Conservation (phyloP, 169 alveolate species). For the Plasmodium vivax region DNA sequence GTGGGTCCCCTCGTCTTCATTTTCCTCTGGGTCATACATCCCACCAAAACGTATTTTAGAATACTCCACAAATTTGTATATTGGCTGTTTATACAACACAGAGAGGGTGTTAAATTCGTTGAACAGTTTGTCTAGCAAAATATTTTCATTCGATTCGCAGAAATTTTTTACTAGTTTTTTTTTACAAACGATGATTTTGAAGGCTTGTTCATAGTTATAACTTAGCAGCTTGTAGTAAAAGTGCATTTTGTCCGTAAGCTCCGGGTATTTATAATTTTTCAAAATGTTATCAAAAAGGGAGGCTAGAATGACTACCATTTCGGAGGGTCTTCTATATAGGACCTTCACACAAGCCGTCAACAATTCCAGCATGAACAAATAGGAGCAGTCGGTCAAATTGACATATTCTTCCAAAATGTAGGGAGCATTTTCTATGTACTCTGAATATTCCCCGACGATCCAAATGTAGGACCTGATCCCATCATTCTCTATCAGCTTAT, state of each 20-base stretch:
- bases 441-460: constrained; percentile 84
- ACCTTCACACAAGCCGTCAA: constrained; percentile 90
- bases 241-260: constrained; percentile 72
- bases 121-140: constrained; percentile 57
- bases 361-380: constrained; percentile 84
- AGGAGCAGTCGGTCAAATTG: constrained; percentile 81
- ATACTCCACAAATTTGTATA: constrained; percentile 37
- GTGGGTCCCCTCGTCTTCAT: background rate
- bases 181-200: constrained; percentile 66
- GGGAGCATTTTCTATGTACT: constrained; percentile 84
- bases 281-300: constrained; percentile 85
- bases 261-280: constrained; percentile 63
- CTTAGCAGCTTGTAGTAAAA: constrained; percentile 62
- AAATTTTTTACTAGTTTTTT: constrained; percentile 70
- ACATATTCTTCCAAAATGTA: constrained; percentile 85
- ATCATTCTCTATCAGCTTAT: constrained; percentile 59
- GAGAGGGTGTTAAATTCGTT: constrained; percentile 71
- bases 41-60: constrained; percentile 70
- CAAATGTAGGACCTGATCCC: constrained; percentile 75
- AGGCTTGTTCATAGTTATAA: constrained; percentile 76
- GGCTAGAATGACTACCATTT: constrained; percentile 89
- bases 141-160: constrained; percentile 73
- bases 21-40: constrained; percentile 57
- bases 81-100: constrained; percentile 64
- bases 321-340: constrained; percentile 96